Evolutionary conservation across 352 stramenopile genomes (phyloP).

Genomic region (Aphanomyces euteiches): DNA sequence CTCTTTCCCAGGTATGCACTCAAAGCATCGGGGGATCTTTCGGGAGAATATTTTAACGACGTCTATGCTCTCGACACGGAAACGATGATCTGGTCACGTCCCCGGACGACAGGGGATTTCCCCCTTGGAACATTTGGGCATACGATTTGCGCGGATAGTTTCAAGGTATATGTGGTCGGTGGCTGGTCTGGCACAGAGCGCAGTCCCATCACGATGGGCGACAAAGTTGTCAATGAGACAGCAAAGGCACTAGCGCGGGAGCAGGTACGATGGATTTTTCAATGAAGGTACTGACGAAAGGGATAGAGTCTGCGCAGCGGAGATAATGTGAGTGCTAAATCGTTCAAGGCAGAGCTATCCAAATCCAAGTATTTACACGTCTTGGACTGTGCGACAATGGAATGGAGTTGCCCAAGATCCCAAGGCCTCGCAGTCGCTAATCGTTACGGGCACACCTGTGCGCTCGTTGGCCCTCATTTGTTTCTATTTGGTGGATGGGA

Average conservation of each 20-base stretch:
- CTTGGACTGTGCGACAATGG: conserved; percentile 56
- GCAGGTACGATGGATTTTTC: conserved; percentile 33
- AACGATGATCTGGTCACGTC: conserved; percentile 56
- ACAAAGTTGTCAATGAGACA: conserved; percentile 60
- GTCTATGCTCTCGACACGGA: conserved; percentile 62
- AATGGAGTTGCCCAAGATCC: conserved; percentile 49
- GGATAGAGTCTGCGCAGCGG: conserved; percentile 25
- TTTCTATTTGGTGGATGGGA: conserved; percentile 82
- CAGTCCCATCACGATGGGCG: conserved; percentile 70
- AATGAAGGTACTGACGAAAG: neutral
- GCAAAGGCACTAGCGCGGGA: conserved; percentile 53
- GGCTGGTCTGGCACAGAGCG: conserved; percentile 75
- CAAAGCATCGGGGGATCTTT: conserved; percentile 35
- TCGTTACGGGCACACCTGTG: conserved; percentile 67
- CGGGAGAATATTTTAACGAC: conserved; percentile 70
- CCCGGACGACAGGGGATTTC: conserved; percentile 65
- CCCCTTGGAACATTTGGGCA: conserved; percentile 63
- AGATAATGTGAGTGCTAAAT: conserved; percentile 9
- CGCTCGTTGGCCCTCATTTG: conserved; percentile 57
- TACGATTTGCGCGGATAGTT: conserved; percentile 38
- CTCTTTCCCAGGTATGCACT: conserved; percentile 8
- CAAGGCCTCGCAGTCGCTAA: conserved; percentile 51
- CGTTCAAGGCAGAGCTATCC: conserved; percentile 9
- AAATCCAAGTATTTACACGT: conserved; percentile 56
- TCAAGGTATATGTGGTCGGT: conserved; percentile 58